Conservation (phyloP, 2,329 filamentous ascomycete genomes). For the Clarireedia paspali region DNA sequence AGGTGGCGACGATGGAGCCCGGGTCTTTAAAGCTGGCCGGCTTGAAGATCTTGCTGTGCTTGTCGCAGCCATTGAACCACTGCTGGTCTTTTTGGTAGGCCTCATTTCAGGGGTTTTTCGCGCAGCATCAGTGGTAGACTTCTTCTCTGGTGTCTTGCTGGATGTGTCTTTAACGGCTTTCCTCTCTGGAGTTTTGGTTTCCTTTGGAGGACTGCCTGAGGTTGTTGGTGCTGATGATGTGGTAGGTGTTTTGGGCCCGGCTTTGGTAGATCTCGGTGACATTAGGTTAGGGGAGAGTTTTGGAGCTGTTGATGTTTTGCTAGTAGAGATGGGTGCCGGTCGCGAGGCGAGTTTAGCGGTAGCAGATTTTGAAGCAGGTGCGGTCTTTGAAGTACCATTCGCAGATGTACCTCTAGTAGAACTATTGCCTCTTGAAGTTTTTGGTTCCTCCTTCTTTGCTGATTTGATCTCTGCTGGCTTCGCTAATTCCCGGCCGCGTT, state of each 20-base stretch:
- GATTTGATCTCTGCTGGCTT: conserved; percentile 15
- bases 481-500: conserved; percentile 6
- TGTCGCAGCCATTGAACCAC: conserved; percentile 14
- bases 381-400: not conserved
- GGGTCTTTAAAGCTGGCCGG: conserved; percentile 18
- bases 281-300: conserved; percentile 6
- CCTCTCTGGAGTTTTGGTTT: conserved; percentile 24
- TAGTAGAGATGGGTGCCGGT: conserved; percentile 5
- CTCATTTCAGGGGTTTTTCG: conserved; percentile 22
- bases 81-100: conserved; percentile 17
- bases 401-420: not conserved
- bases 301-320: not conserved
- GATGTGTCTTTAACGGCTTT: conserved; percentile 27
- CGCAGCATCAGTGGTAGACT: conserved; percentile 16
- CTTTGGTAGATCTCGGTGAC: conserved; percentile 15
- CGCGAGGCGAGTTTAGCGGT: conserved; percentile 1
- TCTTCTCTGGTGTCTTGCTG: conserved; percentile 26
- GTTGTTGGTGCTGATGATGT: not conserved
- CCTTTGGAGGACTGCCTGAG: conserved; percentile 17
- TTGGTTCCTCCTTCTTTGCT: conserved; percentile 6
- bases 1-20: conserved; percentile 24
- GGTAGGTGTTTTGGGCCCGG: conserved; percentile 6
- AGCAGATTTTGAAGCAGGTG: not conserved
- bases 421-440: not conserved
- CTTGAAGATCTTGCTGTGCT: conserved; percentile 15